phyloP scores from a whole-genome alignment of 2,329 filamentous ascomycete species.

The Dactylellina leptospora region DNA sequence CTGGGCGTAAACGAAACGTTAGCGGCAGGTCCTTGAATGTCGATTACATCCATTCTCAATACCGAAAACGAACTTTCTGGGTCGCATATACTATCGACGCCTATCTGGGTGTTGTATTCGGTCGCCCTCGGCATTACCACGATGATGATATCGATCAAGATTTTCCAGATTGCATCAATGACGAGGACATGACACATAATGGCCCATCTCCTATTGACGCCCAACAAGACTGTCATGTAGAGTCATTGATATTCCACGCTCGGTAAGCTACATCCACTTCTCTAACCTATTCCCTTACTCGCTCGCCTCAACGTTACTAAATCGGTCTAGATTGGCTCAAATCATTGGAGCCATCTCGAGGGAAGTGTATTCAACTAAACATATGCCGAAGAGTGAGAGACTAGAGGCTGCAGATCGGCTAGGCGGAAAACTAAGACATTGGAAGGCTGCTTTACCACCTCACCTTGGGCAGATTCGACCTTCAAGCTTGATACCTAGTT shows the following conservation, averaged over 20 bases:
- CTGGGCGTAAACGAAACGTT: constrained; percentile 59
- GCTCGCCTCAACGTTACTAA: not conserved
- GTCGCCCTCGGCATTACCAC: constrained; percentile 69
- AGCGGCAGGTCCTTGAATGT: constrained; percentile 56
- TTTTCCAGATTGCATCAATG: constrained; percentile 67
- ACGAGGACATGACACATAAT: constrained; percentile 66
- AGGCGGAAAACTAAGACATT: constrained; percentile 61
- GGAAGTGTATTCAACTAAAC: constrained; percentile 61
- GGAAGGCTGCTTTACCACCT: constrained; percentile 62
- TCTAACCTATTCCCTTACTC: not conserved
- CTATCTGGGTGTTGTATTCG: constrained; percentile 71
- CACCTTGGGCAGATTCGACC: constrained; percentile 63
- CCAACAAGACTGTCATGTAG: constrained; percentile 65
- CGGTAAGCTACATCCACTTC: constrained; percentile 57
- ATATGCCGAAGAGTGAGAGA: constrained; percentile 60
- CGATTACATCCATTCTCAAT: constrained; percentile 65
- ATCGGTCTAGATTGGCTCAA: constrained; percentile 59
- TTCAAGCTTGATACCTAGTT: constrained; percentile 63
- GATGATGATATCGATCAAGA: constrained; percentile 72
- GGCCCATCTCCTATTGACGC: constrained; percentile 59
- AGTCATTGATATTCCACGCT: constrained; percentile 64
- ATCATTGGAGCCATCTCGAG: constrained; percentile 61
- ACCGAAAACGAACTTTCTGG: constrained; percentile 70
- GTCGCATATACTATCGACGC: constrained; percentile 71
- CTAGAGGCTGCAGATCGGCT: constrained; percentile 61